These are phyloP conservation scores for Decorospora gaudefroyi DNA, from an alignment of 2,329 filamentous ascomycete genomes.

Conservation along the genomic window DNA sequence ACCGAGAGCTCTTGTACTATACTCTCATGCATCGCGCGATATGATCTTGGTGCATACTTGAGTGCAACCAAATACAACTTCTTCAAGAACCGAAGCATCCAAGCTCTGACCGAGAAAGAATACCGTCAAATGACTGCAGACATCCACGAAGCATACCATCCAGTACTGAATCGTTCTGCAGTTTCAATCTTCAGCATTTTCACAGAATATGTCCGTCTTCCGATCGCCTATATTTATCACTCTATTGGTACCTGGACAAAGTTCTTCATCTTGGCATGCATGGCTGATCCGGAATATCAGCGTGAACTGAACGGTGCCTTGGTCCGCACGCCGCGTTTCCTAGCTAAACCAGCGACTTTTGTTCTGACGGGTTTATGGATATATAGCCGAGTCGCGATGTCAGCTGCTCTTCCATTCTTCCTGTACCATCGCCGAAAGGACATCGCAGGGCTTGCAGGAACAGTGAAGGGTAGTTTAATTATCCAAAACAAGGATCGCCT, in stretches of 20 bases:
- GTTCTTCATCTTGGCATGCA: constrained; percentile 55
- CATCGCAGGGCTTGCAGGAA: constrained; percentile 54
- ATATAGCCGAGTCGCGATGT: constrained; percentile 53
- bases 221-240: constrained; percentile 52
- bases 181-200: constrained; percentile 31
- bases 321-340: constrained; percentile 38
- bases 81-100: constrained; percentile 33
- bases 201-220: constrained; percentile 37
- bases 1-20: constrained; percentile 48
- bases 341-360: constrained; percentile 48
- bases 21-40: constrained; percentile 52
- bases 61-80: constrained; percentile 41
- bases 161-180: constrained; percentile 37
- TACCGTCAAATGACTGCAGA: constrained; percentile 43
- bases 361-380: constrained; percentile 56
- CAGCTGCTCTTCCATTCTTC: constrained; percentile 53
- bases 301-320: constrained; percentile 56
- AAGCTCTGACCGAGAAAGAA: constrained; percentile 33
- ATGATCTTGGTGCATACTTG: constrained; percentile 54
- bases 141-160: constrained; percentile 39
- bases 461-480: constrained; percentile 56
- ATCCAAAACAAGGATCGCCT: constrained; percentile 54
- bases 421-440: constrained; percentile 56
- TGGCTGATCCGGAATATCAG: constrained; percentile 59
- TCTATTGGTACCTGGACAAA: constrained; percentile 52